Evolutionary conservation across 805 yeast species (phyloP), one percentile per base, ranked within the genome.

Genomic region (Ascoidea rubescens): DNA sequence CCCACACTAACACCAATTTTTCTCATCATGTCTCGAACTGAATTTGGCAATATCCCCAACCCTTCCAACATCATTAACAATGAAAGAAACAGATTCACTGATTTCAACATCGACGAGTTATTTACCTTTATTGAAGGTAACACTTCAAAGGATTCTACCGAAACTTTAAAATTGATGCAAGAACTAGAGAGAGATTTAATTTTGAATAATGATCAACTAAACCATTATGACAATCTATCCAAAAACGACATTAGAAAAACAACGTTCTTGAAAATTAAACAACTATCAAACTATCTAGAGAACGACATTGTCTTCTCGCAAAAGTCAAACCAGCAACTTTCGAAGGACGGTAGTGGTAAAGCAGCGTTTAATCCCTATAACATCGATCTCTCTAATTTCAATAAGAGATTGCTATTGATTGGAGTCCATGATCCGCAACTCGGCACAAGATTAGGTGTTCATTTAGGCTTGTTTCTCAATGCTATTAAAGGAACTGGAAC

Each of bases 401-500:
- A 77, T 63, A 73, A 77, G 58, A 71, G 90, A 60, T 68, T 83
- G 55, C 74, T 80, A 37, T 57, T 82, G 53, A 65, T 82, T 33
- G 79, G 80, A 16, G 71, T 82, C 47, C 74, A 82, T 56, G 97
- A 91, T 65, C 95, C 96, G 16, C 82, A 82, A 58, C 70, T 85
- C 48, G 79, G 80, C 51, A 89, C 96, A 37, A 78, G 98, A 60
- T 67, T 87, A 50, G 96, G 96, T 46, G 89, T 90, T 52, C 95
- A 90, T 70, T 72, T 84, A 57, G 96, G 96, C 4, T 73, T 90
- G 53, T 91, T 91, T 64, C 74, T 87, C 51, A 77, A 80, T 53
- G 87, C 96, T 53, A 70, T 90, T 53, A 79, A 83, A 59, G 96
- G 96, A 56, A 84, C 86, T 60, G 98, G 96, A 57, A 84, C 97